These are phyloP conservation scores for Trypanosoma brucei DNA, from an alignment of 208 protist genomes.

Conservation along the genomic window DNA sequence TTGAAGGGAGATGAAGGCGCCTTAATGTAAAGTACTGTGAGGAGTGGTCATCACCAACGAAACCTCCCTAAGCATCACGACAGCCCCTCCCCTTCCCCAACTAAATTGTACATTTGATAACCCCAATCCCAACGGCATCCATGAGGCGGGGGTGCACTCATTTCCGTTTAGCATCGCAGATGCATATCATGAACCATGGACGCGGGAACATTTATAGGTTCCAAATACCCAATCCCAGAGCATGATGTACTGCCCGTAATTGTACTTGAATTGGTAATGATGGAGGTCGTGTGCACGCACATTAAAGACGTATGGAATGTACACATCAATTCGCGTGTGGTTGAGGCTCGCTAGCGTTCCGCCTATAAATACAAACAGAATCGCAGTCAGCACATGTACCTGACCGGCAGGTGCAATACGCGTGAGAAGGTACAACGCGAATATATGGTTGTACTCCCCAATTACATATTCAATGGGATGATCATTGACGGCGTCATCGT, in stretches of 20 bases:
- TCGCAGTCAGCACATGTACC: slow-evolving; percentile 51
- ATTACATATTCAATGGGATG: slow-evolving; percentile 88
- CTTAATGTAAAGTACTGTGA: slow-evolving; percentile 14
- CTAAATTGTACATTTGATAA: neutral
- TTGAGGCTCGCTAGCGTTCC: slow-evolving; percentile 86
- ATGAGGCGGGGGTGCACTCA: neutral
- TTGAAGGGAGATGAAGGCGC: neutral
- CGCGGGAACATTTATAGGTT: slow-evolving; percentile 44
- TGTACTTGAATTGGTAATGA: slow-evolving; percentile 79
- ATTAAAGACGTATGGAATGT: slow-evolving; percentile 79
- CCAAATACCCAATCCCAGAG: slow-evolving; percentile 89
- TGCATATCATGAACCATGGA: neutral
- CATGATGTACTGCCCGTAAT: slow-evolving; percentile 93
- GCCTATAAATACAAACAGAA: slow-evolving; percentile 78
- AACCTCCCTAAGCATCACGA: neutral
- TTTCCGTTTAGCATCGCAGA: neutral
- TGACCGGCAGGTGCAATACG: slow-evolving; percentile 42
- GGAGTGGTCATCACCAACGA: slow-evolving; percentile 12
- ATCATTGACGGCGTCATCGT: slow-evolving; percentile 88
- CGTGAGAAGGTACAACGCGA: slow-evolving; percentile 72
- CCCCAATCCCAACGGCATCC: neutral
- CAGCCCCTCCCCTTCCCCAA: neutral
- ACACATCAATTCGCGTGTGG: slow-evolving; percentile 85
- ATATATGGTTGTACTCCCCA: slow-evolving; percentile 87
- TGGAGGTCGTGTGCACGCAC: slow-evolving; percentile 87